A percentile compares a stretch with the other conserved stretches of the same genome.
phyloP scores from a whole-genome alignment of 805 yeast genomes.

The Lipomyces kockii region DNA sequence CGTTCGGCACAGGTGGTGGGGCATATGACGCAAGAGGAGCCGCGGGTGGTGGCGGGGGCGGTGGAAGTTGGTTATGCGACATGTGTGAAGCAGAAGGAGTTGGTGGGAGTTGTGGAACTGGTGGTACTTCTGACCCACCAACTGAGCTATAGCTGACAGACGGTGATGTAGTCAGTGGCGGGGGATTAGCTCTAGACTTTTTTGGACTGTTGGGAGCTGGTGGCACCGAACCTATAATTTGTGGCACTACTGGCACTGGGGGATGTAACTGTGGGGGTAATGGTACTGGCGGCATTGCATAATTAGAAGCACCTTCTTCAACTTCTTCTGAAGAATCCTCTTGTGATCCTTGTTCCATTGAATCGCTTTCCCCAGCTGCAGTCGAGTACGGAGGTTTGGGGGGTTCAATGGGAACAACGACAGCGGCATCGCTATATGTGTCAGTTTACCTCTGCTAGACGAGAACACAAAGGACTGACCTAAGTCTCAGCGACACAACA shows the following conservation, averaged over 20 bases:
- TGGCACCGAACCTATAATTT: slow-evolving; percentile 9
- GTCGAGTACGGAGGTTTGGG: neutral
- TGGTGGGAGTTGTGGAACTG: slow-evolving; percentile 13
- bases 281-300: slow-evolving; percentile 35
- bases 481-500: neutral
- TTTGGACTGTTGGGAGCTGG: neutral
- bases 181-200: slow-evolving; percentile 9
- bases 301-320: slow-evolving; percentile 10
- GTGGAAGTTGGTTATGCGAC: slow-evolving; percentile 7
- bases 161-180: slow-evolving; percentile 13
- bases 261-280: slow-evolving; percentile 29
- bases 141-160: neutral
- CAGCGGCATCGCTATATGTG: neutral
- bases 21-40: slow-evolving; percentile 24
- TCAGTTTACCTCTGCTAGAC: neutral
- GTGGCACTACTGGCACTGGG: slow-evolving; percentile 24
- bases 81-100: slow-evolving; percentile 2
- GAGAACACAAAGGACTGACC: neutral
- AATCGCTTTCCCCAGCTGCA: neutral
- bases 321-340: slow-evolving; percentile 15
- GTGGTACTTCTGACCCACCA: slow-evolving; percentile 4
- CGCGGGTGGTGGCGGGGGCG: slow-evolving; percentile 30
- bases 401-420: neutral
- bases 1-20: slow-evolving; percentile 23
- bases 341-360: neutral